Base-by-base conservation (phyloP, 441 rosid genomes). In the Brassica hybrid region DNA sequence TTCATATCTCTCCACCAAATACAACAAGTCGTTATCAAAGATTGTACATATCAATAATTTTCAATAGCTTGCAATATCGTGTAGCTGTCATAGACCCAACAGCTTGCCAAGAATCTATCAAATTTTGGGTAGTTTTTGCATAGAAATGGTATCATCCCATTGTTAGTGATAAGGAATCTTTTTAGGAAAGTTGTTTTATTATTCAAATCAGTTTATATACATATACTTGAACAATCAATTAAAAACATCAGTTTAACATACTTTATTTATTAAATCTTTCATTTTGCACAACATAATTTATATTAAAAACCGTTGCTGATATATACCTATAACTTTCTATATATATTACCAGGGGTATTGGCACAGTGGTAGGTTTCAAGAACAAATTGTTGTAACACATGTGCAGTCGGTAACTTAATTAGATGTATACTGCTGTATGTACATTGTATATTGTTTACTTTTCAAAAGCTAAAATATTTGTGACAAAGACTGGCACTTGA, bases 131-230 rank as follows among this genome's bases (percentile, higher is more conserved):
- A 70, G 6, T 65, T 65, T 59, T 80, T 71, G 76, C 79, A 75
- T 65, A 80, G 79, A 75, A 75, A 75, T 70, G 83, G 83, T 80
- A 80, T 66, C 76, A 80, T 75, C 79, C 79, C 73, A 65, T 75
- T 69, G 83, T 70, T 80, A 58, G 76, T 75, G 83, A 65, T 80
- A 80, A 75, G 79, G 83, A 80, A 71, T 75, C 83, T 80, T 80
- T 80, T 60, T 36, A 80, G 79, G 76, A 71, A 79, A 65, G 36
- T 79, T 69, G 82, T 75, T 75, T 75, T 70, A 65, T 79, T 70
- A 65, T 79, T 70, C 69, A 64, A 21, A 65, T 48, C 58, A 16
- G 36, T 65, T 73, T 70, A 57, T 69, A 62, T 67, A 62, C 61
- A 73, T 79, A 61, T 73, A 63, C 60, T 21, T 61, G 64, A 68